These are phyloP conservation scores for Erythrobasidium hasegawianum DNA, from an alignment of 1,284 basidiomycete genomes.

Conservation along the genomic window DNA sequence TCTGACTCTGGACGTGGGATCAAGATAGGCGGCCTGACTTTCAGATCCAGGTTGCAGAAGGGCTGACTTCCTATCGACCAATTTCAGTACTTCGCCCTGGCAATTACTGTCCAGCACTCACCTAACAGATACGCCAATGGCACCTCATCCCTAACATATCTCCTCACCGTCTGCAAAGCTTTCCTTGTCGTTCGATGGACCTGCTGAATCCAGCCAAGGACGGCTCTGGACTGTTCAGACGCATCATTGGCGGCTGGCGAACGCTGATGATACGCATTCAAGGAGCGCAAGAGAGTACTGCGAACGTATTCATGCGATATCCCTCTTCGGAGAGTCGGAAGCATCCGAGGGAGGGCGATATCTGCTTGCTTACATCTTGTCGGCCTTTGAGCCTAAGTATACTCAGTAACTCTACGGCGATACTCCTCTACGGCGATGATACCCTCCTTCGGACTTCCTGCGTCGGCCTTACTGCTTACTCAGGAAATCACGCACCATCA, in stretches of 20 bases:
- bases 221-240: neutral
- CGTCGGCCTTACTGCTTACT: too few relatives aligned
- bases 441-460: too few relatives aligned
- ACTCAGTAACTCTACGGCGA: too few relatives aligned
- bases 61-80: slow-evolving; percentile 67
- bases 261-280: neutral
- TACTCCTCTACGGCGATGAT: too few relatives aligned
- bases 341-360: too few relatives aligned
- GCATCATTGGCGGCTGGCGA: neutral
- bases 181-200: neutral
- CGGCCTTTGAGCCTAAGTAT: too few relatives aligned
- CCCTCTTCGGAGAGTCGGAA: neutral
- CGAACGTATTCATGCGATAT: neutral
- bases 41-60: slow-evolving; percentile 73
- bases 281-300: neutral
- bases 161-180: slow-evolving; percentile 33
- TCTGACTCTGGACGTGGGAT: slow-evolving; percentile 93
- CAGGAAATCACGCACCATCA: too few relatives aligned
- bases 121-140: slow-evolving; percentile 89
- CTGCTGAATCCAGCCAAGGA: slow-evolving; percentile 18
- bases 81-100: too few relatives aligned
- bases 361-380: too few relatives aligned
- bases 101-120: too few relatives aligned
- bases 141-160: slow-evolving; percentile 57
- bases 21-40: slow-evolving; percentile 68